Base-by-base conservation (phyloP, 2,329 filamentous ascomycete species). In the Chrysoporthe deuterocubensis region DNA sequence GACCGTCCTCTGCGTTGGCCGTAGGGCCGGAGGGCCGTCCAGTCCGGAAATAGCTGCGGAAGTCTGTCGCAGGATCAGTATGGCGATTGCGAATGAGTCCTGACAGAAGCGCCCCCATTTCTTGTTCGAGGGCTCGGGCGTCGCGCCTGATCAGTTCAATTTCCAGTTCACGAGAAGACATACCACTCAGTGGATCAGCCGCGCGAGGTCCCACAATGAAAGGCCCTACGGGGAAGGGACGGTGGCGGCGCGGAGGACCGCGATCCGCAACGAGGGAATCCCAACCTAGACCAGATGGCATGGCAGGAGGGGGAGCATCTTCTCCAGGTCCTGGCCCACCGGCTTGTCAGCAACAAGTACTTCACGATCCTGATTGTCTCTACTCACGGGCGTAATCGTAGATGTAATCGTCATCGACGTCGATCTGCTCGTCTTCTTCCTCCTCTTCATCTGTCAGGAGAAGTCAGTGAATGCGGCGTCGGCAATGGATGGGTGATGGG, bases 1-100 rank as follows among this genome's bases (percentile, higher is more conserved):
- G 85, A 3, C 93, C 94, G 76, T 97, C 94, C 71, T 97, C 93
- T 44, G 86, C 84, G 40, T 84, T 84, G 64, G 86, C 80, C 43
- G 85, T 82, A 26, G 80, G 81, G 59, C 83, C 83, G 64, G 85
- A 78, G 67, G 87, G 83, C 73, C 89, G 85, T 48, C 54, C 63
- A 8, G 81, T 83, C 80, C 71, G 87, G 82, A 79, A 83, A 69
- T 82, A 83, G 71, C 78, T 84, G 56, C 82, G 80, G 73, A 86
- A 85, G 67, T 86, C 83, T 80, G 66, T 48, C 11, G 54, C 14
- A 34, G 16, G 4, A 69, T 74, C 69, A 76, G 72, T 44, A 68
- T 37, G 50, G 56, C 61, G 65, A 26, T 68, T 65, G 37, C 61
- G 21, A 62, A 69, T 56, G 59, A 69, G 64, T 34, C 44, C 61